Conservation (phyloP, 2,329 filamentous ascomycete species). For the Paraconiothyrium brasiliense region DNA sequence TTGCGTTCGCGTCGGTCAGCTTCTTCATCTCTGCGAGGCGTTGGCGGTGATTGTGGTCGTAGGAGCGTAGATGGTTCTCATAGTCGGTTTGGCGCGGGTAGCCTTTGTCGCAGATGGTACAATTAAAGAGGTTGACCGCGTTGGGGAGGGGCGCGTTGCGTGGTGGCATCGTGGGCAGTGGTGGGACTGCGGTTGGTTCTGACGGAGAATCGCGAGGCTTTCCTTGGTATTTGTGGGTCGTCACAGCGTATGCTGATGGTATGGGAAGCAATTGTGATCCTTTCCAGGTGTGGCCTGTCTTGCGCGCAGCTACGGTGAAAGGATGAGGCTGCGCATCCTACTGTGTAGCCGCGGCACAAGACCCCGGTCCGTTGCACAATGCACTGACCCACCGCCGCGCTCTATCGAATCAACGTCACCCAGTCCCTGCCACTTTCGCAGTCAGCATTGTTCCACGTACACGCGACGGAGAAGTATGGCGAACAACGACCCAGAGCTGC, state of each 20-base stretch:
- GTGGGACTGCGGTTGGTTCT: not conserved
- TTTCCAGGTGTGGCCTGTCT: too few species aligned
- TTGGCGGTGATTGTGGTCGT: constrained; percentile 84
- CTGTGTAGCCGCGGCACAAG: constrained; percentile 20
- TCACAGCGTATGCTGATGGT: too few species aligned
- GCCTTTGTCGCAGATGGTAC: constrained; percentile 86
- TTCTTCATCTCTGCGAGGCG: constrained; percentile 88
- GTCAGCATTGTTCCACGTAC: constrained; percentile 21
- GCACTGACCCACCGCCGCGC: constrained; percentile 23
- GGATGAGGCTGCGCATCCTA: constrained; percentile 21
- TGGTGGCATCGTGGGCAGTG: constrained; percentile 29
- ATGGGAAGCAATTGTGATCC: not conserved
- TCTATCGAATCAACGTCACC: constrained; percentile 46
- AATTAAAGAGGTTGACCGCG: constrained; percentile 48
- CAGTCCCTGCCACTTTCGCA: constrained; percentile 33
- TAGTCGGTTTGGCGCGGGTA: constrained; percentile 97
- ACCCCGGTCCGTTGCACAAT: constrained; percentile 6
- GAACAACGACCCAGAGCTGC: constrained; percentile 26
- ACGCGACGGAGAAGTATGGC: constrained; percentile 19
- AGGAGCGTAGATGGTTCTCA: constrained; percentile 91
- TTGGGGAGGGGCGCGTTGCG: constrained; percentile 56
- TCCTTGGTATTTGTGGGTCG: not conserved
- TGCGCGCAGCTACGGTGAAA: not conserved
- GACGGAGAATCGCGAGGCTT: not conserved
- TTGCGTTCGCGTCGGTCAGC: constrained; percentile 42